These are phyloP conservation scores for Sphagnurus paluster DNA, from an alignment of 1,284 basidiomycete species.

Conservation along the genomic window DNA sequence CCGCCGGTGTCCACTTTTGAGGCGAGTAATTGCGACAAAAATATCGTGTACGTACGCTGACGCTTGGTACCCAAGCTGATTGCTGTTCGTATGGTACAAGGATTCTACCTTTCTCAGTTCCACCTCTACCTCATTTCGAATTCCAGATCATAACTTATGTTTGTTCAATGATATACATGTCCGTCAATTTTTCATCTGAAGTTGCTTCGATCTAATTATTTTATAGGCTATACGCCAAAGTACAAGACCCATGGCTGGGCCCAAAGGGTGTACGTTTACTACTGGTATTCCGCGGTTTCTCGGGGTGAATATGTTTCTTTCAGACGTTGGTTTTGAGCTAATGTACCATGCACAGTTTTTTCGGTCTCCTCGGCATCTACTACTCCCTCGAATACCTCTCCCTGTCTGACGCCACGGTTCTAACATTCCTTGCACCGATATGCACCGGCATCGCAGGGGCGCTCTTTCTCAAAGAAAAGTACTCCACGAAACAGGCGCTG, in stretches of 20 bases:
- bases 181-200: neutral
- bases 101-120: neutral
- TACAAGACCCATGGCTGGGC: constrained; percentile 67
- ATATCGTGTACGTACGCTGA: neutral
- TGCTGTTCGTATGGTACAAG: constrained; percentile 37
- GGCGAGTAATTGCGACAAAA: constrained; percentile 34
- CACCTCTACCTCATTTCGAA: neutral
- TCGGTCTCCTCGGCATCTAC: constrained; percentile 68
- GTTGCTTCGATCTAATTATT: neutral
- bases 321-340: neutral
- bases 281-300: constrained; percentile 59
- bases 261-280: constrained; percentile 65
- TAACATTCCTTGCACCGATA: constrained; percentile 76
- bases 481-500: constrained; percentile 56
- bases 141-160: constrained; percentile 37
- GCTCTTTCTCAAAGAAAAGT: constrained; percentile 66
- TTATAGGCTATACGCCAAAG: constrained; percentile 46
- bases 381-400: constrained; percentile 70
- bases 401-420: constrained; percentile 73
- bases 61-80: constrained; percentile 29
- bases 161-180: constrained; percentile 41
- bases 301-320: constrained; percentile 46
- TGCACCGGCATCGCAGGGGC: constrained; percentile 69
- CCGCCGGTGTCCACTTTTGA: constrained; percentile 58
- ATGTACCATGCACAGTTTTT: constrained; percentile 41